Evolutionary conservation across 139 green algal genomes (phyloP).

Genomic region (Chlorella sp.): DNA sequence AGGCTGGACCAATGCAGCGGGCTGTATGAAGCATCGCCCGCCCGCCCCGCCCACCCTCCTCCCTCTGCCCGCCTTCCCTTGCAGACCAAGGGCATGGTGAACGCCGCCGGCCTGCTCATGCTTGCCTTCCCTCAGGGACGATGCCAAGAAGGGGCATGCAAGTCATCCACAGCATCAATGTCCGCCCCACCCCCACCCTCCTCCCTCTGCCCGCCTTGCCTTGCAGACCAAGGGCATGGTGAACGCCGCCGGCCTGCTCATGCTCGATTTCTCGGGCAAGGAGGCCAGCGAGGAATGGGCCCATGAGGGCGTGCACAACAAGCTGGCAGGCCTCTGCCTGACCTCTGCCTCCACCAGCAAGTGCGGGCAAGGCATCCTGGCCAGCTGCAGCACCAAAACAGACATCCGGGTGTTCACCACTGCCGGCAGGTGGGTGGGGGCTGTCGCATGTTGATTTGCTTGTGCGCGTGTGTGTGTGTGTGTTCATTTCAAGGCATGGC

Average conservation of each 20-base stretch:
- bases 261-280: conserved; percentile 21
- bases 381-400: conserved; percentile 20
- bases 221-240: conserved; percentile 40
- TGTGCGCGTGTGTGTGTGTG: too few relatives aligned
- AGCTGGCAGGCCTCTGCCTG: conserved; percentile 24
- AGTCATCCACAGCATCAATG: conserved; percentile 17
- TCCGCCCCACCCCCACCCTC: not conserved
- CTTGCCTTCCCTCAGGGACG: conserved; percentile 11
- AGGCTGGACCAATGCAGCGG: too few relatives aligned
- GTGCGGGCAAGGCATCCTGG: not conserved
- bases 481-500: too few relatives aligned
- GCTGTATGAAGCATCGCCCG: too few relatives aligned
- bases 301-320: conserved; percentile 1
- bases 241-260: conserved; percentile 19
- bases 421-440: not conserved
- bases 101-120: conserved; percentile 20
- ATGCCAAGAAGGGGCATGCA: conserved; percentile 10
- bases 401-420: conserved; percentile 26
- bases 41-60: not conserved
- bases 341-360: not conserved
- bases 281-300: conserved; percentile 23
- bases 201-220: not conserved
- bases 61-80: not conserved
- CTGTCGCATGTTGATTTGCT: too few relatives aligned
- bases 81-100: conserved; percentile 43